Percentiles rank a stretch among this genome's conserved stretches.
These are phyloP conservation scores for Sclerospora graminicola DNA, from an alignment of 352 stramenopile species.

Conservation along the genomic window DNA sequence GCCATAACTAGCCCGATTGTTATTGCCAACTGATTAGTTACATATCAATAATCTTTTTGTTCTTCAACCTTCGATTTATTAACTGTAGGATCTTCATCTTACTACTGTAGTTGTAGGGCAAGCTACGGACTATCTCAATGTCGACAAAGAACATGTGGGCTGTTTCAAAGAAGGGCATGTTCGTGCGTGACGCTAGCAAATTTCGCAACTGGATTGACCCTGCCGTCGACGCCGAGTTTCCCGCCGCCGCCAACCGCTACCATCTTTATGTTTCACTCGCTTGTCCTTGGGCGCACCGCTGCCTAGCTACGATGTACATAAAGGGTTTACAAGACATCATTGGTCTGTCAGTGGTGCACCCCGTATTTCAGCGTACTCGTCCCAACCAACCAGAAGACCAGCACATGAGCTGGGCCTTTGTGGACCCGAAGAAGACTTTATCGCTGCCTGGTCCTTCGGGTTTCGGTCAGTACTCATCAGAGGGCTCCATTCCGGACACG, in stretches of 20 bases:
- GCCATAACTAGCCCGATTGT: too few relatives aligned
- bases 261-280: conserved; percentile 95
- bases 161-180: conserved; percentile 57
- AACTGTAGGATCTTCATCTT: too few relatives aligned
- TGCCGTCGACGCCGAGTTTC: conserved; percentile 46
- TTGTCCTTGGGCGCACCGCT: conserved; percentile 86
- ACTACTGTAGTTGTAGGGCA: too few relatives aligned
- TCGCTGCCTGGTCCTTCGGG: conserved; percentile 55
- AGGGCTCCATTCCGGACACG: conserved; percentile 45
- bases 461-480: conserved; percentile 56
- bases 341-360: conserved; percentile 86
- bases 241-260: conserved; percentile 63
- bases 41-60: too few relatives aligned
- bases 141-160: conserved; percentile 52
- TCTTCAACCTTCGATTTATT: too few relatives aligned
- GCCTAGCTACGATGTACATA: conserved; percentile 79
- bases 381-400: conserved; percentile 57
- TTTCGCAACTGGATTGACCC: conserved; percentile 78
- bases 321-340: conserved; percentile 95
- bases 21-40: too few relatives aligned
- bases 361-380: conserved; percentile 69
- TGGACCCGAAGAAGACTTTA: conserved; percentile 52
- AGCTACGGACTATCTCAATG: conserved; percentile 31
- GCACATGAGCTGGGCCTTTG: conserved; percentile 76
- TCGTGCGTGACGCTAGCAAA: conserved; percentile 60